phyloP scores from a whole-genome alignment of 148 eudicot genomes.

The Talinum fruticosum region DNA sequence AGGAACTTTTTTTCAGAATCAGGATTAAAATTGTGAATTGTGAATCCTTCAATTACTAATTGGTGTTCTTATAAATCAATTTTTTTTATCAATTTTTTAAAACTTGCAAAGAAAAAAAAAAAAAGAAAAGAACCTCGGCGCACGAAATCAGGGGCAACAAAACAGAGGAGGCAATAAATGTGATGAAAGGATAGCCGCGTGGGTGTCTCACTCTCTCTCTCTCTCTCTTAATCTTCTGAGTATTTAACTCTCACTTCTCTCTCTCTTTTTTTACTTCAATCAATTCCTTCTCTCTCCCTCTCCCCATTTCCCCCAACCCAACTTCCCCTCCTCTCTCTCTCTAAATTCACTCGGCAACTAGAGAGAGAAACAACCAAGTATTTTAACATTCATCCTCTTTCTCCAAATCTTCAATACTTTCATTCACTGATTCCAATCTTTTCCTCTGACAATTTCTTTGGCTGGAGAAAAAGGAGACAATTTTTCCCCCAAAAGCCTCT shows the following conservation, averaged over 20 bases:
- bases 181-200: constrained; percentile 33
- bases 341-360: not conserved
- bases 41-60: not conserved
- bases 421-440: not conserved
- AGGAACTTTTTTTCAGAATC: too few species aligned
- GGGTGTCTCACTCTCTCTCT: constrained; percentile 11
- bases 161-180: constrained; percentile 30
- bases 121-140: not conserved
- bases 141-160: constrained; percentile 11
- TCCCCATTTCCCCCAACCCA: not conserved
- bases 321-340: too few species aligned
- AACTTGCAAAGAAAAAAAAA: not conserved
- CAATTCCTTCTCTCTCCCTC: not conserved
- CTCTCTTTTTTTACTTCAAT: not conserved
- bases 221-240: not conserved
- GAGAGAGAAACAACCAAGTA: not conserved
- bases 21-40: too few species aligned
- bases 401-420: not conserved
- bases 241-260: constrained; percentile 20
- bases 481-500: too few species aligned
- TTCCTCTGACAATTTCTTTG: not conserved
- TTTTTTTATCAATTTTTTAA: not conserved
- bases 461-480: too few species aligned
- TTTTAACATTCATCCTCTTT: too few species aligned
- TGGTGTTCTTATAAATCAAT: not conserved